Percentiles rank a stretch among this genome's conserved stretches.
Evolutionary conservation across 805 yeast species (phyloP).

Genomic region (Monosporozyma aquatica): DNA sequence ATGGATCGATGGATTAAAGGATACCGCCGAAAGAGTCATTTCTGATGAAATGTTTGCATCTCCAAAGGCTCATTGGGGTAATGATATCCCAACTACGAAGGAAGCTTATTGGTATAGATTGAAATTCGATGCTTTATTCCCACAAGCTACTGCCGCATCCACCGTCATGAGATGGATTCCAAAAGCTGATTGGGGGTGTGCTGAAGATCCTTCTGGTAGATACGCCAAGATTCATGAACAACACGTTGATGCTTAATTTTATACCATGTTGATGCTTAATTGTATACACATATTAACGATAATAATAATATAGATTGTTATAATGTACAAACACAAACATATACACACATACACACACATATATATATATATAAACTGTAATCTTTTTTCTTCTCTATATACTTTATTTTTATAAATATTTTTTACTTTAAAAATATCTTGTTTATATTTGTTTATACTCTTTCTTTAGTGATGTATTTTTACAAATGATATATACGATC

Average conservation of each 20-base stretch:
- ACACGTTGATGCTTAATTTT: slow-evolving; percentile 34
- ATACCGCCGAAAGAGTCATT: slow-evolving; percentile 78
- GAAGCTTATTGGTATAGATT: slow-evolving; percentile 99
- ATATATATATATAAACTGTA: no score
- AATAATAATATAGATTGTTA: no score
- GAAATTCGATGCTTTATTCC: slow-evolving; percentile 90
- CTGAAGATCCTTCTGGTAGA: slow-evolving; percentile 97
- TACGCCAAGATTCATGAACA: slow-evolving; percentile 83
- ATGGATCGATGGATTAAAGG: slow-evolving; percentile 97
- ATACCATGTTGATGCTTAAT: not conserved
- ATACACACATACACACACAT: no score
- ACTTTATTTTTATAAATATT: no score
- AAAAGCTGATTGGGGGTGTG: slow-evolving; percentile 99
- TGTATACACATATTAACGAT: not conserved
- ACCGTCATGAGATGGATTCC: slow-evolving; percentile 99
- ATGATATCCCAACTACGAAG: slow-evolving; percentile 89
- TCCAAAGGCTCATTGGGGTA: slow-evolving; percentile 96
- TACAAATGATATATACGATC: no score
- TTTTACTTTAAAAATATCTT: no score
- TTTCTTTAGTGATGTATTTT: no score
- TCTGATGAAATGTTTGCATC: slow-evolving; percentile 82
- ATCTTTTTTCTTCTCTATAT: no score
- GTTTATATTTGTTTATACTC: no score
- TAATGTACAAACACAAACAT: no score
- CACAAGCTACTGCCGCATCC: slow-evolving; percentile 81